Base-by-base conservation (phyloP, 768 basidiomycete species). In the Amanita thiersii region DNA sequence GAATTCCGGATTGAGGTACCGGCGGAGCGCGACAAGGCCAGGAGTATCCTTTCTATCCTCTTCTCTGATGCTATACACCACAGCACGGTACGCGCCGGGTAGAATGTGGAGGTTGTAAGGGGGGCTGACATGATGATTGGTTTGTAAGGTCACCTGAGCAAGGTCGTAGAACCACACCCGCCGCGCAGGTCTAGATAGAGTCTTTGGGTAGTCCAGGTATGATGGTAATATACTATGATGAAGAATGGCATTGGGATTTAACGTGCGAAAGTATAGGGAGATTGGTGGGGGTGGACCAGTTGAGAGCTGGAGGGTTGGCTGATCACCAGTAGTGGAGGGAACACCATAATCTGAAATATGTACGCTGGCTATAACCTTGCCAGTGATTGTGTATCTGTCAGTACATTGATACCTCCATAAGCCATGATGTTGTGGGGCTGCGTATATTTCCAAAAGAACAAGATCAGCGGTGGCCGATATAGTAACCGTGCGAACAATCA, bases 401-500 rank as follows among this genome's bases (percentile, higher is more conserved):
- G 24, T 39, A 14, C 40, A 39, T 31, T 15, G 41, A n/a, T 35
- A 35, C 11, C 39, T 37, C n/a, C 53, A 54, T 8, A 25, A 35
- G 7, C 50, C 55, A 10, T 19, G 24, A 23, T 44, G 25, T 6
- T 28, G 21, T 15, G 56, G 56, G 3, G 57, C 44, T 21, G 56
- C 46, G 37, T 56, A 54, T 11, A 60, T 53, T 45, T 64, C 63
- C 45, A 63, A 51, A 17, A 58, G 26, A 18, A 63, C 52, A 20
- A 47, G 32, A 28, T 56, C 52, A 8, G 37, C 33, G 15, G 29
- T 39, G 19, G 43, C 46, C 15, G 54, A 56, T n/a, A 42, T 18
- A 37, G 24, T 50, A 35, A 71, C 47, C 3, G 62, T 59, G 25
- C 79, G 75, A 34, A 77, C 62, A 39, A 77, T 61, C 15, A 81